Evolutionary conservation across 768 basidiomycete species (phyloP), one percentile per base, ranked within the genome.

Genomic region (Gyrodon lividus): DNA sequence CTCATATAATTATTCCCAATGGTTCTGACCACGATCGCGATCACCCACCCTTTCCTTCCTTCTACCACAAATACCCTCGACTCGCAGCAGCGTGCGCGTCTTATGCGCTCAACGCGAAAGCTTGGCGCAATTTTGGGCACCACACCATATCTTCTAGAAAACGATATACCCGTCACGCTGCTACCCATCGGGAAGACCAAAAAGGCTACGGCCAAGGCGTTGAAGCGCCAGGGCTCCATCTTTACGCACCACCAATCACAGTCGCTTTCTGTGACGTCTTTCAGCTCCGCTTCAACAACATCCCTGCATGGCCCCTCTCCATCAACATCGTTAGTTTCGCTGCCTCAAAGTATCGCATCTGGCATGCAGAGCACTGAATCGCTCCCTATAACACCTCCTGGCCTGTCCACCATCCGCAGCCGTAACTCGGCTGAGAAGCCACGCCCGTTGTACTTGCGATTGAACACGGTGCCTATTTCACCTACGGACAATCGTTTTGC

Each of bases 41-140:
- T 59, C 38, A 48, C 47, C 8, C 47, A 50, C 48, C 45, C 59
- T 5, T 54, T 50, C 23, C 72, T 63, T 13, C 72, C 72, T 4
- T 69, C 71, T 4, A 73, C 72, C n/a, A 61, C 60, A 24, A 73
- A 73, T 35, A 48, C 26, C 26, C 68, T 74, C 26, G 52, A 65
- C 20, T 49, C 66, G 0, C 56, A 63, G 30, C 64, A 72, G 35
- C 72, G 72, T 23, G 49, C 59, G 2, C 70, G 68, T 40, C 73
- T 73, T 17, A 55, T 73, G 13, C 72, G 72, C 30, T 70, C 72
- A 3, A 69, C 72, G 9, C 67, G 69, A 51, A 73, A 73, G 46
- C 58, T 74, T 22, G 68, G 63, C 34, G 59, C 70, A 5, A 51
- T 73, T 38, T 63, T 73, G 47, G 72, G 72, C 52, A 65, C 70